A percentile compares a stretch with the other conserved stretches of the same genome.
Evolutionary conservation across 805 yeast genomes (phyloP).

Genomic region (Martiniozyma abietophila): DNA sequence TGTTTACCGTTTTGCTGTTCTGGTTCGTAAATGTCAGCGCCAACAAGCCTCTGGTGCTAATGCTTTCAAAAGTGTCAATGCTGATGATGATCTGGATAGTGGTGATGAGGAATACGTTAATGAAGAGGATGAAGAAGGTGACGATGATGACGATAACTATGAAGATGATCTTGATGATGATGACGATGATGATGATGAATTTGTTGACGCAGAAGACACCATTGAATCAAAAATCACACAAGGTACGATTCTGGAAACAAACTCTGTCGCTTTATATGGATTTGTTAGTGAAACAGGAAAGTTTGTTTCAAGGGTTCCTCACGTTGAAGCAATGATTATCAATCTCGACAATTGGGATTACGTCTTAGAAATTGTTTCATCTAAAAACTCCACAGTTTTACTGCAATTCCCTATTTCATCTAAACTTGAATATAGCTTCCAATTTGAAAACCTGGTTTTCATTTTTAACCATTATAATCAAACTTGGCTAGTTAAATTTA

Average conservation of each 20-base stretch:
- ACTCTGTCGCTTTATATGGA: slow-evolving; percentile 34
- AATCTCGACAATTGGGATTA: slow-evolving; percentile 44
- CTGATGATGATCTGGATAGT: slow-evolving; percentile 22
- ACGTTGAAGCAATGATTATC: slow-evolving; percentile 29
- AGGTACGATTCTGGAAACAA: slow-evolving; percentile 16
- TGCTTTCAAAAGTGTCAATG: no score
- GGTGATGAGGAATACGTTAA: slow-evolving; percentile 24
- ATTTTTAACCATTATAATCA: slow-evolving; percentile 45
- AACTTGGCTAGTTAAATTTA: slow-evolving; percentile 62
- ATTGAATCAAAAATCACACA: slow-evolving; percentile 6
- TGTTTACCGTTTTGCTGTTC: no score
- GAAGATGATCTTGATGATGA: slow-evolving; percentile 20
- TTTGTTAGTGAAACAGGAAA: slow-evolving; percentile 44
- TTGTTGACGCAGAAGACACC: slow-evolving; percentile 25
- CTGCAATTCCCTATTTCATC: slow-evolving; percentile 23
- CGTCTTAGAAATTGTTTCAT: slow-evolving; percentile 35
- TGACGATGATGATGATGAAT: slow-evolving; percentile 23
- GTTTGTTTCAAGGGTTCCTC: slow-evolving; percentile 35
- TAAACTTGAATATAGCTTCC: not conserved
- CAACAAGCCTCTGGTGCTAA: no score
- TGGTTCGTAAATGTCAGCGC: no score
- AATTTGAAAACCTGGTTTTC: slow-evolving; percentile 51
- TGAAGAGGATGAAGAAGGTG: slow-evolving; percentile 8
- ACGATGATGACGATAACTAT: slow-evolving; percentile 18
- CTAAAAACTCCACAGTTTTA: slow-evolving; percentile 12